Conservation (phyloP, 176 grass and related monocot species). For the Aegilops speltoides region DNA sequence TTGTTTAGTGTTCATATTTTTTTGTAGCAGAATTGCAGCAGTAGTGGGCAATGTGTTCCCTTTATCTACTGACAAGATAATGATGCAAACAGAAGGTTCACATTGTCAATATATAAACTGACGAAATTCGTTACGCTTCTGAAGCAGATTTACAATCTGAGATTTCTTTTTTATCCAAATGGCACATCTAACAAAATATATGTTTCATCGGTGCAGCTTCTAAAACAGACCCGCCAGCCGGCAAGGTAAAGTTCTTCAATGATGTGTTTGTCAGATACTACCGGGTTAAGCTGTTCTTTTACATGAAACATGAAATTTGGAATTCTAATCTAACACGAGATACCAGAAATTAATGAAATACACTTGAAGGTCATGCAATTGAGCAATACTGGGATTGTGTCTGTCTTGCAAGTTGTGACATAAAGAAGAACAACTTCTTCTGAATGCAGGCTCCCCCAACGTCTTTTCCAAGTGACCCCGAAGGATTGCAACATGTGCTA, state of each 20-base stretch:
- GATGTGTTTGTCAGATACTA: background rate
- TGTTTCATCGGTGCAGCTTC: conserved; percentile 25
- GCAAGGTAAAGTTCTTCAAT: conserved; percentile 25
- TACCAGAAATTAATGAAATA: background rate
- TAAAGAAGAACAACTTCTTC: background rate
- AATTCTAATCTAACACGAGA: background rate
- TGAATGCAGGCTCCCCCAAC: background rate
- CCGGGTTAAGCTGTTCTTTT: background rate
- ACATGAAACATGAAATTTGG: background rate
- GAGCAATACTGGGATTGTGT: background rate
- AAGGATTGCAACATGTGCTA: conserved; percentile 40
- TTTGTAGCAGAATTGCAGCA: background rate
- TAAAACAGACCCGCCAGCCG: conserved; percentile 33
- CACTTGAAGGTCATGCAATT: background rate
- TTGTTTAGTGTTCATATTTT: background rate
- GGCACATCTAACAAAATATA: background rate
- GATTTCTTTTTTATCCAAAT: background rate
- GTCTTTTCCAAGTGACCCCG: conserved; percentile 20
- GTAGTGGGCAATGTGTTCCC: background rate
- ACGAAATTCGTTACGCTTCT: background rate
- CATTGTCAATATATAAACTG: background rate
- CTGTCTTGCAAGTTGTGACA: background rate
- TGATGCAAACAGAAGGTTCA: background rate
- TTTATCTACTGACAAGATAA: background rate
- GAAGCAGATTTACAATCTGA: background rate